Evolutionary conservation across 129 eudicot species (phyloP), one percentile per base, ranked within the genome.

Genomic region (Chrysanthemum makinoi): DNA sequence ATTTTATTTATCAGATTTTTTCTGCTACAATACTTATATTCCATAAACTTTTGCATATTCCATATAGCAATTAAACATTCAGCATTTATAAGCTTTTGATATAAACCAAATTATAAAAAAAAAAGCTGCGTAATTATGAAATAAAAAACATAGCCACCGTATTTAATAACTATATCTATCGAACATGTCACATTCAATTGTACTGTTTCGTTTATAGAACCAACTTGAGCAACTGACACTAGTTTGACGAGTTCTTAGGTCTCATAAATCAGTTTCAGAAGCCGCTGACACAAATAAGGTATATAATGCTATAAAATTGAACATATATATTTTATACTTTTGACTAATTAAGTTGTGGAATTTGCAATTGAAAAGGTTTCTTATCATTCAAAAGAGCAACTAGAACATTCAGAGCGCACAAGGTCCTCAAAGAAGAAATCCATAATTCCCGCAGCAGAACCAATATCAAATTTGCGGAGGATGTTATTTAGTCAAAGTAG

Each of bases 181-280:
- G 46, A 20, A 20, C 44, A 64, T 47, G 58, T 5, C 53, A 17
- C 56, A 11, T 72, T 44, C 44, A 48, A 11, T 26, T 55, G 48
- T 2, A 51, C 33, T 74, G 51, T 48, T 68, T 62, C 64, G 44
- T 24, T 68, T 54, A 7, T 50, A 80, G 77, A 80, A 75, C 24
- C 68, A 80, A 75, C 63, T n/a, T 53, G 76, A 69, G 62, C 30
- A 3, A 12, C 49, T 24, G 65, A 53, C 57, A 67, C 83, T 76
- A 1, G 80, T 80, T 18, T 56, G 84, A 20, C 77, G 77, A 69
- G 75, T 48, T 73, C 50, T 59, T 52, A 80, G 84, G 68, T 59
- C 69, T 80, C 62, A 35, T 65, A 80, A 53, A 43, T 33, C 84
- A 55, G 13, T 28, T 80, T 65, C 62, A 55, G 80, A 69, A 39